Percentiles rank a stretch among this genome's conserved stretches.
Evolutionary conservation across 2,329 filamentous ascomycete species (phyloP).

Genomic region (Colletotrichum cuscutae): DNA sequence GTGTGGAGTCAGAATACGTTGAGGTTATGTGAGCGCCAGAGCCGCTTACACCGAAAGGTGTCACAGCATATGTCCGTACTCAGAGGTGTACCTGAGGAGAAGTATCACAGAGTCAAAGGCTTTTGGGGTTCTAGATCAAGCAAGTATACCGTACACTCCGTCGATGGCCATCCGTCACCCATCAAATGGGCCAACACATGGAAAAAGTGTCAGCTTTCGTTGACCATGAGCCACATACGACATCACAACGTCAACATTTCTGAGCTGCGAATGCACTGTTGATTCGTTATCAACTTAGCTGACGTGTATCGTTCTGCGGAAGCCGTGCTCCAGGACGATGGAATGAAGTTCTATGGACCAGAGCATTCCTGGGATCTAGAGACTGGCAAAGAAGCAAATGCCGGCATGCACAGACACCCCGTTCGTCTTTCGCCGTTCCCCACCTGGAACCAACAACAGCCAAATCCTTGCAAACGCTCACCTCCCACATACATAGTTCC

Average conservation of each 20-base stretch:
- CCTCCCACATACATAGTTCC: background rate
- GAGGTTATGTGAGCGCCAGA: slow-evolving; percentile 22
- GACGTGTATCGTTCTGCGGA: background rate
- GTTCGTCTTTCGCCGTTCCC: slow-evolving; percentile 6
- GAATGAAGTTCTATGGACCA: background rate
- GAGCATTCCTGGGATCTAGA: background rate
- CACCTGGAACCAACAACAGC: background rate
- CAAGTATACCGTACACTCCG: background rate
- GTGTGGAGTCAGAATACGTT: slow-evolving; percentile 2
- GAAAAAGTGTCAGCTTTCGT: too few species aligned
- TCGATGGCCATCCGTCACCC: background rate
- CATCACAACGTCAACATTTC: background rate
- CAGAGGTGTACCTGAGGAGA: slow-evolving; percentile 9
- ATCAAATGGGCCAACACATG: background rate
- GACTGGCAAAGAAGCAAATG: background rate
- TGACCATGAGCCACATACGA: background rate
- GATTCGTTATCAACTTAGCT: background rate
- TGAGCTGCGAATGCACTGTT: too few species aligned
- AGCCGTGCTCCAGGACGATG: background rate
- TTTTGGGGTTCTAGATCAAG: background rate
- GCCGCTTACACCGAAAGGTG: slow-evolving; percentile 5
- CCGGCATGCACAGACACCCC: slow-evolving; percentile 17
- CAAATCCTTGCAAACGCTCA: background rate
- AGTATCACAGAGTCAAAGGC: background rate
- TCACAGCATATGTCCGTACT: background rate